Base-by-base conservation (phyloP, 148 eudicot genomes). In the Nepenthes gracilis region DNA sequence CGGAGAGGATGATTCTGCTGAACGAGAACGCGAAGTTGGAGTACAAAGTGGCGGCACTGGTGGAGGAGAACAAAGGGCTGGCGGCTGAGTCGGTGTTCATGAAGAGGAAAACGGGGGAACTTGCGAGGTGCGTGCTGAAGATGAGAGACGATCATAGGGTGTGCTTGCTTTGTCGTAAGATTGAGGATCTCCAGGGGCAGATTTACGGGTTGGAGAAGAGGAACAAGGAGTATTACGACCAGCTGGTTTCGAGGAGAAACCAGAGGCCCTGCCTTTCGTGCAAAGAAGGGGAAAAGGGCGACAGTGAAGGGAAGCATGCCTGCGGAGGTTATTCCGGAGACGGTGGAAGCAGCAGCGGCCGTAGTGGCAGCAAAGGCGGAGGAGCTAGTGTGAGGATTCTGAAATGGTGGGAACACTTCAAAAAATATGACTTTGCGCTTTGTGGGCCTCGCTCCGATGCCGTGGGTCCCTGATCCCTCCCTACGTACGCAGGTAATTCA, bases 171-270 rank as follows among this genome's bases (percentile, higher is more conserved):
- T 71, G 77, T 35, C 68, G 79, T 4, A 83, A 86, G 52, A 78
- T 86, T 43, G 86, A 86, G 73, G 84, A 83, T 67, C 88, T 86
- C 54, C 84, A 83, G 54, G 79, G 77, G 15, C 85, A 83, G 73
- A 79, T 86, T 33, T 67, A 62, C 33, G 78, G 70, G 55, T 62
- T 86, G 60, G 94, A 86, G 81, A 86, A 68, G 82, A 70, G 74
- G 72, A 86, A 86, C 64, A 77, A 72, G 55, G 86, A 83, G 74
- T 83, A 83, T 37, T 67, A 61, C 40, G 74, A 76, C 2, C 65
- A 67, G 64, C 57, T 85, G 58, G 69, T 65, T 58, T 74, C 67
- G 9, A 56, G 33, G 33, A 64, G 36, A 9, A 63, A 67, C 7
- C 5, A 33, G 15, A 36, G 55, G n/a, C 2, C 2, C 4, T 49